Percentiles rank a stretch among this genome's conserved stretches.
Evolutionary conservation across 2,329 filamentous ascomycete genomes (phyloP).

Genomic region (Ambrosiella xylebori): DNA sequence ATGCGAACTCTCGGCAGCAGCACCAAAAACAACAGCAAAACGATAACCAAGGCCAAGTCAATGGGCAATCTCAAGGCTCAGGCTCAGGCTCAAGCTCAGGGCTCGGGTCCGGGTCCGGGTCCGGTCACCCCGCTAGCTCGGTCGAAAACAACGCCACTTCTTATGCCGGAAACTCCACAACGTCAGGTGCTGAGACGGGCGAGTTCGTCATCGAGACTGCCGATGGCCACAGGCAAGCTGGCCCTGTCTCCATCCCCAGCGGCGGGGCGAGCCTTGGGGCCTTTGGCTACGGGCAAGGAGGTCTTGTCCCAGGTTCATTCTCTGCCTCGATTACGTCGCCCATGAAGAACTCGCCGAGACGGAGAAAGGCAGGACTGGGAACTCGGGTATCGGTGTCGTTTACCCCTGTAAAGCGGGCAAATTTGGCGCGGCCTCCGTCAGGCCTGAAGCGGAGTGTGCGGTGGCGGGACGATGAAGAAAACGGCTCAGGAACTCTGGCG

Average conservation of each 20-base stretch:
- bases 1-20: not conserved
- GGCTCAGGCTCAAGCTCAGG: too few relatives aligned
- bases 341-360: conserved; percentile 61
- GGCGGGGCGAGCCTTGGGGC: not conserved
- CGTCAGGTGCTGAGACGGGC: not conserved
- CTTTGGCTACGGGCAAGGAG: conserved; percentile 17
- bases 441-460: conserved; percentile 61
- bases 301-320: conserved; percentile 4
- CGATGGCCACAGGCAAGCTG: conserved; percentile 7
- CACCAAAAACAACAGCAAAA: not conserved
- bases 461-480: conserved; percentile 83
- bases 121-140: conserved; percentile 7
- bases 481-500: conserved; percentile 65
- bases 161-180: conserved; percentile 3
- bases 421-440: conserved; percentile 18
- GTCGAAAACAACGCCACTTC: conserved; percentile 9
- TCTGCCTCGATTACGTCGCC: conserved; percentile 31
- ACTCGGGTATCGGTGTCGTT: conserved; percentile 58
- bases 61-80: conserved; percentile 7
- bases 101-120: not conserved
- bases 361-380: conserved; percentile 47
- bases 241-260: not conserved
- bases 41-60: conserved; percentile 11
- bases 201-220: conserved; percentile 9
- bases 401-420: conserved; percentile 55